These are phyloP conservation scores for Trypanosoma caninum DNA, from an alignment of 208 protist species.

Conservation along the genomic window DNA sequence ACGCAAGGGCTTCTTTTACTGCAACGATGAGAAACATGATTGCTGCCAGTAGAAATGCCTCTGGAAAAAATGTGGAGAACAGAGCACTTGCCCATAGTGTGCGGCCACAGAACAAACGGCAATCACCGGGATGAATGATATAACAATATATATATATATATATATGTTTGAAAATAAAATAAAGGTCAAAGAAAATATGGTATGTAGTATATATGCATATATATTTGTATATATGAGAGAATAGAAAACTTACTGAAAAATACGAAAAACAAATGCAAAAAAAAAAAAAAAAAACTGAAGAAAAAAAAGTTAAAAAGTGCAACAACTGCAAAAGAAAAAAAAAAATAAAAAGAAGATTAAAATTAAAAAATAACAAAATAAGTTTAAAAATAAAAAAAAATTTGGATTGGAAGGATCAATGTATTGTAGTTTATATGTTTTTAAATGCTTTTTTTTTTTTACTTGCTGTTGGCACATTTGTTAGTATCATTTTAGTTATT, in stretches of 20 bases:
- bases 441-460: slow-evolving; percentile 21
- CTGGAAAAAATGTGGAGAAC: not conserved
- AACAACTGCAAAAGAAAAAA: not conserved
- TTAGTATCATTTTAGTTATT: too few species aligned
- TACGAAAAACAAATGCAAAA: not conserved
- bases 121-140: too few species aligned
- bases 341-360: not conserved
- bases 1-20: not conserved
- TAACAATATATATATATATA: too few species aligned
- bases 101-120: not conserved
- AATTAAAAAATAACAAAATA: not conserved
- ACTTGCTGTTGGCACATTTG: not conserved
- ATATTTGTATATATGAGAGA: not conserved
- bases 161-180: too few species aligned
- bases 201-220: slow-evolving; percentile 1
- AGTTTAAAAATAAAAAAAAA: not conserved
- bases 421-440: slow-evolving; percentile 3
- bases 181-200: not conserved
- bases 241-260: not conserved
- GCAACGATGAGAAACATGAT: not conserved
- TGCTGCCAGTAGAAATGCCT: not conserved
- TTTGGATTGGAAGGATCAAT: not conserved
- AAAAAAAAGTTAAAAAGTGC: not conserved
- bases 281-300: not conserved
- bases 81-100: not conserved